Percentiles rank a stretch among this genome's conserved stretches.
These are phyloP conservation scores for Exophiala oligosperma DNA, from an alignment of 2,329 filamentous ascomycete species.

Conservation along the genomic window DNA sequence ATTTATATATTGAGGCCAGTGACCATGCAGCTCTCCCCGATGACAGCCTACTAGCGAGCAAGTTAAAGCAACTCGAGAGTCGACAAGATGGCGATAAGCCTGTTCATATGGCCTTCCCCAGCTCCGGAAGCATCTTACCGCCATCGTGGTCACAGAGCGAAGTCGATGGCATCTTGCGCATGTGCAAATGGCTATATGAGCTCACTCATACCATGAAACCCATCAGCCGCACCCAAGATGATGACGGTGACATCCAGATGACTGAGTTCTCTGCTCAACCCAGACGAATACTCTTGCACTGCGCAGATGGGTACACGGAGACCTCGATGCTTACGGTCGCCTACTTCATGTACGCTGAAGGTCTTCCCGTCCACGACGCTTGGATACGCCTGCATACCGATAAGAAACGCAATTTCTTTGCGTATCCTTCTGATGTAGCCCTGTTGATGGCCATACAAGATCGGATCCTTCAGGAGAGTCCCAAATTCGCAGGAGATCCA, in stretches of 20 bases:
- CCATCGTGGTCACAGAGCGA: conserved; percentile 81
- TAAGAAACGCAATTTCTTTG: conserved; percentile 89
- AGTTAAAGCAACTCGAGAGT: conserved; percentile 58
- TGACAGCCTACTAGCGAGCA: conserved; percentile 61
- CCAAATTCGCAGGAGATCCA: conserved; percentile 38
- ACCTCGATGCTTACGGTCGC: conserved; percentile 84
- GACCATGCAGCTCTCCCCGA: conserved; percentile 79
- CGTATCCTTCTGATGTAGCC: conserved; percentile 86
- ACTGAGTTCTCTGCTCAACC: conserved; percentile 41
- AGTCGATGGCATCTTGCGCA: conserved; percentile 79
- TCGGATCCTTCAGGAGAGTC: conserved; percentile 72
- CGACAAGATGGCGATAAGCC: conserved; percentile 36
- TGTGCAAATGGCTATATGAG: conserved; percentile 86
- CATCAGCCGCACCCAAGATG: conserved; percentile 40
- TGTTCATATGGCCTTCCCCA: conserved; percentile 77
- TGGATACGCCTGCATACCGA: conserved; percentile 83
- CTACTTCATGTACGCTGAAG: conserved; percentile 91
- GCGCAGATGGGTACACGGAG: conserved; percentile 94
- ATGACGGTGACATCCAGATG: conserved; percentile 61
- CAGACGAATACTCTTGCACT: conserved; percentile 83
- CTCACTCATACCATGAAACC: conserved; percentile 64
- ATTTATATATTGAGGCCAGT: conserved; percentile 84
- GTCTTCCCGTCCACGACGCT: conserved; percentile 74
- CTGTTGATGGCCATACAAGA: conserved; percentile 75
- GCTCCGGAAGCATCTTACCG: conserved; percentile 87